A percentile compares a stretch with the other conserved stretches of the same genome.
phyloP scores from a whole-genome alignment of 768 basidiomycete genomes.

The Leucogyrophana mollusca region DNA sequence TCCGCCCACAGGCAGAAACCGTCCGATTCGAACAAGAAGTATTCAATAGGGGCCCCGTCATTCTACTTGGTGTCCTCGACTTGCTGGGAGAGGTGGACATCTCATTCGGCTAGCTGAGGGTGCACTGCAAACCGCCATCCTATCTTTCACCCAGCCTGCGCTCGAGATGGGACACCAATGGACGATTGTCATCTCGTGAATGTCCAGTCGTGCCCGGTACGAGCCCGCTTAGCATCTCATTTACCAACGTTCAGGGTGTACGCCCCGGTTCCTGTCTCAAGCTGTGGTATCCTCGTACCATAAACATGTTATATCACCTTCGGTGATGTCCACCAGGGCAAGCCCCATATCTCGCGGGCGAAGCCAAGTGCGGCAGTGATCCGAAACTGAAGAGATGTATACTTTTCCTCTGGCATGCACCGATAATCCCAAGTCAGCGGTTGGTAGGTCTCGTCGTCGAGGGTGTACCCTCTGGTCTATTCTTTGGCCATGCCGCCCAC shows the following conservation, averaged over 20 bases:
- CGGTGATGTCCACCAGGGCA: constrained; percentile 57
- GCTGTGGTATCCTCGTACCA: constrained; percentile 61
- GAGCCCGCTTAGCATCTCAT: constrained; percentile 1
- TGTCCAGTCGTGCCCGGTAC: background rate
- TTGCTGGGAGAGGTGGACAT: constrained; percentile 53
- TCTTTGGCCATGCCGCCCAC: constrained; percentile 76
- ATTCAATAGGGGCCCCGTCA: constrained; percentile 52
- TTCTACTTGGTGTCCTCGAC: constrained; percentile 62
- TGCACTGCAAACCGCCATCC: too few relatives aligned
- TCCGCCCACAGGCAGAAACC: constrained; percentile 62
- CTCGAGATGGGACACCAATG: constrained; percentile 44
- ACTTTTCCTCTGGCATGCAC: constrained; percentile 1
- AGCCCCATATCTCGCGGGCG: constrained; percentile 86
- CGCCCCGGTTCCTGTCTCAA: constrained; percentile 62
- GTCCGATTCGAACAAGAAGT: constrained; percentile 79
- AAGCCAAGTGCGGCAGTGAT: constrained; percentile 53
- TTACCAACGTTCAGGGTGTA: constrained; percentile 71
- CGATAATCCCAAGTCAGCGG: background rate
- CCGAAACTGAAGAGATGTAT: constrained; percentile 64
- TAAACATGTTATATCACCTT: constrained; percentile 67
- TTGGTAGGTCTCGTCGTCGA: constrained; percentile 77
- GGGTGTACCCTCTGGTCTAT: constrained; percentile 84
- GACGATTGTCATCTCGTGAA: too few relatives aligned
- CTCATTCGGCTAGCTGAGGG: constrained; percentile 17
- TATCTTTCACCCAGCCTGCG: background rate